Evolutionary conservation across 306 rosid genomes (phyloP).

Genomic region (Trifolium pratense): DNA sequence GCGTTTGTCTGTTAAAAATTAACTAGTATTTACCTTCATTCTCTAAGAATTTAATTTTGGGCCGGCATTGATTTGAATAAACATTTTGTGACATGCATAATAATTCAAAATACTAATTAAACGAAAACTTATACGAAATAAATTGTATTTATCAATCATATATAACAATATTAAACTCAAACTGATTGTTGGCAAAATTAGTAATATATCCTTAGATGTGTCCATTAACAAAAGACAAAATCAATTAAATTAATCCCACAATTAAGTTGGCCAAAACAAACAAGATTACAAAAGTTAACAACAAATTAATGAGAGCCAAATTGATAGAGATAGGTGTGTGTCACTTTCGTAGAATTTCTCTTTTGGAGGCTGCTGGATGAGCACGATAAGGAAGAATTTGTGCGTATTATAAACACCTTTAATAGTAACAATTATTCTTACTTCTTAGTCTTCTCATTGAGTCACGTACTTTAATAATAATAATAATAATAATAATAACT

Average conservation of each 20-base stretch:
- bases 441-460: constrained; percentile 45
- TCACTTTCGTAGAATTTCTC: constrained; percentile 67
- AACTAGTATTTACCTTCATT: no score
- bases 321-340: constrained; percentile 48
- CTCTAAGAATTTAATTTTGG: not conserved
- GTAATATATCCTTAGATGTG: no score
- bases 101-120: no score
- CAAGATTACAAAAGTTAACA: constrained; percentile 38
- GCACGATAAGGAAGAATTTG: constrained; percentile 45
- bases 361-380: constrained; percentile 66
- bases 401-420: constrained; percentile 42
- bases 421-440: constrained; percentile 18
- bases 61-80: not conserved
- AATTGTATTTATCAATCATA: not conserved
- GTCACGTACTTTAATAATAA: constrained; percentile 55
- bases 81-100: not conserved
- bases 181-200: not conserved
- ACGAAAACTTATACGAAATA: not conserved
- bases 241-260: not conserved
- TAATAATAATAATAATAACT: no score
- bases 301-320: constrained; percentile 50
- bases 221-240: constrained; percentile 37
- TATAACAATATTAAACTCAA: not conserved
- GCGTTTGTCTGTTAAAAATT: no score
- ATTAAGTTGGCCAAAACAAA: constrained; percentile 37